phyloP scores from a whole-genome alignment of 2,329 filamentous ascomycete genomes.

The Sporothrix humicola region DNA sequence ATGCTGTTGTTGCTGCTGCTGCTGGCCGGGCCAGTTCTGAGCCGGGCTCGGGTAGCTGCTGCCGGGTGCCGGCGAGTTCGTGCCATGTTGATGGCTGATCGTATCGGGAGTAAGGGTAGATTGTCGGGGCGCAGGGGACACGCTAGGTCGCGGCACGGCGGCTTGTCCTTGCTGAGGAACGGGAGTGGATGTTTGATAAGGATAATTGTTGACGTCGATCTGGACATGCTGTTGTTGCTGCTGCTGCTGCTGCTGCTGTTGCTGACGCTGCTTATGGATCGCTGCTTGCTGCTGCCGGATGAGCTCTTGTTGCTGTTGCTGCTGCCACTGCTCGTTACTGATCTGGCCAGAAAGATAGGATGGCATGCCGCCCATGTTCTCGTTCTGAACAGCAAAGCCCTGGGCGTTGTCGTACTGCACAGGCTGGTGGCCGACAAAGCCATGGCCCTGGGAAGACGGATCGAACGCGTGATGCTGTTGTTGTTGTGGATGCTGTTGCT shows the following conservation, averaged over 20 bases:
- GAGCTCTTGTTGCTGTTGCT: conserved; percentile 29
- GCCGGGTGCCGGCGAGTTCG: conserved; percentile 1
- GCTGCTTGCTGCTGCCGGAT: conserved; percentile 25
- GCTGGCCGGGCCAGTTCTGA: conserved; percentile 21
- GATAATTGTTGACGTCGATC: neutral
- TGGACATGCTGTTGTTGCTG: neutral
- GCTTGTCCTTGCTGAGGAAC: neutral
- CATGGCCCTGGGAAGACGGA: conserved; percentile 16
- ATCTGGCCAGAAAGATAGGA: conserved; percentile 26
- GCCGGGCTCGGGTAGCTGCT: conserved; percentile 17
- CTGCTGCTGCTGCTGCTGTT: conserved; percentile 8
- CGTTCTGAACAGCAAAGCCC: conserved; percentile 21
- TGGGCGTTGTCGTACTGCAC: conserved; percentile 15
- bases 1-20: neutral
- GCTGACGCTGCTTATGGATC: conserved; percentile 19
- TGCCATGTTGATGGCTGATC: conserved; percentile 15
- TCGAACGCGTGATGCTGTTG: conserved; percentile 11
- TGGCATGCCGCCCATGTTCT: conserved; percentile 21
- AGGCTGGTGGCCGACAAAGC: conserved; percentile 19
- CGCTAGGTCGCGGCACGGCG: conserved; percentile 7
- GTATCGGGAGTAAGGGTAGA: conserved; percentile 19
- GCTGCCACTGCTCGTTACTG: conserved; percentile 32
- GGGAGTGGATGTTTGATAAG: neutral
- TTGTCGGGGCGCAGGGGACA: conserved; percentile 21
- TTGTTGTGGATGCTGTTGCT: conserved; percentile 19